Evolutionary conservation across 2,329 filamentous ascomycete species (phyloP).

Genomic region (Ascochyta pisi): DNA sequence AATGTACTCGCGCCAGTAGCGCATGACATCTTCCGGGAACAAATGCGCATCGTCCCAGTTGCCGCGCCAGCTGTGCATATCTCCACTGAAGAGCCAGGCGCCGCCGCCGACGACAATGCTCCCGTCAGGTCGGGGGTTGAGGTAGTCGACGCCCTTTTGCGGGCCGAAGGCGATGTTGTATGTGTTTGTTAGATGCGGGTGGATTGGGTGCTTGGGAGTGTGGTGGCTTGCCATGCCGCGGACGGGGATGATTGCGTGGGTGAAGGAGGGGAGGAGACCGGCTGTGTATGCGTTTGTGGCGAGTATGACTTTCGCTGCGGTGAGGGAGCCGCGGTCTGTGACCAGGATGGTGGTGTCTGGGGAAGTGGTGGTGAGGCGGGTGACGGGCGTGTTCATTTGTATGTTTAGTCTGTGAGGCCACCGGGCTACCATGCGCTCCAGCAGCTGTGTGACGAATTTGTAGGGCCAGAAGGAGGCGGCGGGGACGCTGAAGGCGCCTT

Average conservation of each 20-base stretch:
- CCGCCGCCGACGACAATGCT: conserved; percentile 44
- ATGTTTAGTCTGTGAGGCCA: conserved; percentile 28
- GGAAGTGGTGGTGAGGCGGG: conserved; percentile 1
- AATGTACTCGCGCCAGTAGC: conserved; percentile 60
- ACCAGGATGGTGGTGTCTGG: conserved; percentile 13
- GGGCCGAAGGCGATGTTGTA: conserved; percentile 35
- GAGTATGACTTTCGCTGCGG: conserved; percentile 30
- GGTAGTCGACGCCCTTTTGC: conserved; percentile 14
- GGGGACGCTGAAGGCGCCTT: conserved; percentile 27
- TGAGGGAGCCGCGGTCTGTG: conserved; percentile 31
- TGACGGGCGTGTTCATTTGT: conserved; percentile 34
- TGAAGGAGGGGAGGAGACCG: conserved; percentile 41
- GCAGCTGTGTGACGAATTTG: conserved; percentile 35
- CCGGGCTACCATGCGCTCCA: conserved; percentile 21
- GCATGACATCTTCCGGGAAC: conserved; percentile 50
- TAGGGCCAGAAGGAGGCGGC: conserved; percentile 35
- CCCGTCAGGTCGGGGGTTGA: conserved; percentile 24
- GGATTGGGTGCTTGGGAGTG: conserved; percentile 7
- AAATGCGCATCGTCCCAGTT: conserved; percentile 56
- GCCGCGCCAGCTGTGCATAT: conserved; percentile 54
- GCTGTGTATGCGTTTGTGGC: conserved; percentile 41
- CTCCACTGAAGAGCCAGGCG: conserved; percentile 40
- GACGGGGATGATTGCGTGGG: conserved; percentile 46
- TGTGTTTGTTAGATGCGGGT: conserved; percentile 33
- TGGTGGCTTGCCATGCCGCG: conserved; percentile 40